Evolutionary conservation across 805 yeast species (phyloP).

Genomic region (Candida succiphila): DNA sequence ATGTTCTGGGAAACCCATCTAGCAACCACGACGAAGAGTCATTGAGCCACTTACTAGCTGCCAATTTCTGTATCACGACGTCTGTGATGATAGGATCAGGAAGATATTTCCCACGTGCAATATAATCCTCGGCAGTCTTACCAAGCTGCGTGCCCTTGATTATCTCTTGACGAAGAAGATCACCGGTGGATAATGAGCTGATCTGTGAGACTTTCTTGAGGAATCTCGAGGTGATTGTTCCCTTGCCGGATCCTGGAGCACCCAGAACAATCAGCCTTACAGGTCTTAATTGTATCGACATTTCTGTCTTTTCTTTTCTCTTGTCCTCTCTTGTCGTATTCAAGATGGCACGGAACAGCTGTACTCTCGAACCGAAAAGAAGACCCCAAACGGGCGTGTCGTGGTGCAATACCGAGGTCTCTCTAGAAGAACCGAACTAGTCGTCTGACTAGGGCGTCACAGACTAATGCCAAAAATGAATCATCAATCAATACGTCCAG

Average conservation of each 20-base stretch:
- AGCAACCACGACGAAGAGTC: conserved; percentile 53
- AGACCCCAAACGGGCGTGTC: too few species aligned
- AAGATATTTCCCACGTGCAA: conserved; percentile 55
- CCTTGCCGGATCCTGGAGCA: conserved; percentile 95
- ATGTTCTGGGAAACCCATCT: conserved; percentile 90
- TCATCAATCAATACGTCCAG: too few species aligned
- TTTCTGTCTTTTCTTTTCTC: too few species aligned
- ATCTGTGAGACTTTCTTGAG: conserved; percentile 42
- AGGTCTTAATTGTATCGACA: conserved; percentile 26
- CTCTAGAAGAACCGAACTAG: too few species aligned
- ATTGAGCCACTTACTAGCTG: conserved; percentile 30
- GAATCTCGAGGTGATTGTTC: conserved; percentile 71
- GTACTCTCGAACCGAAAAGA: too few species aligned
- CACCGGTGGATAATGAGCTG: conserved; percentile 72
- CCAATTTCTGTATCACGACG: conserved; percentile 43
- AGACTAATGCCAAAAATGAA: too few species aligned
- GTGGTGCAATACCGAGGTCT: too few species aligned
- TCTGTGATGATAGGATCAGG: conserved; percentile 65
- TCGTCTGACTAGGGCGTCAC: too few species aligned
- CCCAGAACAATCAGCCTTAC: conserved; percentile 69
- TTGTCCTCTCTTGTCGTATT: too few species aligned
- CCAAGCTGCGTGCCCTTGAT: conserved; percentile 45
- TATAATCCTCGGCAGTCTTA: conserved; percentile 39
- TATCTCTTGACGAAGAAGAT: conserved; percentile 64
- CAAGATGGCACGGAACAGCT: too few species aligned